phyloP scores from a whole-genome alignment of 345 rosid species.

The Euphorbia lathyris region DNA sequence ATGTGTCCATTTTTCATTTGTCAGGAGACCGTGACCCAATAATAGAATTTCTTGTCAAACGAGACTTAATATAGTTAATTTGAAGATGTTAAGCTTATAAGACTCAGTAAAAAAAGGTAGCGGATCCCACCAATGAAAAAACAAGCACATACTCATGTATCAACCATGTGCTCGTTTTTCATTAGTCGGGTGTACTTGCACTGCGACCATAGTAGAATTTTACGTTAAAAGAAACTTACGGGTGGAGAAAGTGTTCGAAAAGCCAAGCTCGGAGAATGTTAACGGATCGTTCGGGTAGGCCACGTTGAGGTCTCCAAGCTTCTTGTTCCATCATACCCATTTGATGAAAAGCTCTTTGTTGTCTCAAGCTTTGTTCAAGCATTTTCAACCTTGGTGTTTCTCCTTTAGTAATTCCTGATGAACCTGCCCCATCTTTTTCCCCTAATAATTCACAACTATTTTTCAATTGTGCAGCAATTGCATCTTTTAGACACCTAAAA shows the following conservation, averaged over 20 bases:
- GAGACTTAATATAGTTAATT: too few species aligned
- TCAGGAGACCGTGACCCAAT: too few species aligned
- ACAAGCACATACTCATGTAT: too few species aligned
- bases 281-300: conserved; percentile 96
- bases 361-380: conserved; percentile 84
- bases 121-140: too few species aligned
- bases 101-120: too few species aligned
- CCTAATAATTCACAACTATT: conserved; percentile 78
- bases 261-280: conserved; percentile 95
- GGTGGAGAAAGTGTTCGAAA: conserved; percentile 97
- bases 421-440: conserved; percentile 66
- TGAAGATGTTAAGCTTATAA: too few species aligned
- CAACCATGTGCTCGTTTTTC: too few species aligned
- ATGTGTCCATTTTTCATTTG: too few species aligned
- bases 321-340: conserved; percentile 99
- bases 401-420: conserved; percentile 80
- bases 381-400: conserved; percentile 84
- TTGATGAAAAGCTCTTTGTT: conserved; percentile 85
- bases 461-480: conserved; percentile 62
- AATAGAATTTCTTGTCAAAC: neutral
- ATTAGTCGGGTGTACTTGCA: too few species aligned
- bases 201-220: too few species aligned
- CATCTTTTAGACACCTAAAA: conserved; percentile 88
- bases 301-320: conserved; percentile 96
- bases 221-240: conserved; percentile 51